Percentiles rank a stretch among this genome's conserved stretches.
Evolutionary conservation across 805 yeast species (phyloP).

Genomic region (Monosporozyma aerobia): DNA sequence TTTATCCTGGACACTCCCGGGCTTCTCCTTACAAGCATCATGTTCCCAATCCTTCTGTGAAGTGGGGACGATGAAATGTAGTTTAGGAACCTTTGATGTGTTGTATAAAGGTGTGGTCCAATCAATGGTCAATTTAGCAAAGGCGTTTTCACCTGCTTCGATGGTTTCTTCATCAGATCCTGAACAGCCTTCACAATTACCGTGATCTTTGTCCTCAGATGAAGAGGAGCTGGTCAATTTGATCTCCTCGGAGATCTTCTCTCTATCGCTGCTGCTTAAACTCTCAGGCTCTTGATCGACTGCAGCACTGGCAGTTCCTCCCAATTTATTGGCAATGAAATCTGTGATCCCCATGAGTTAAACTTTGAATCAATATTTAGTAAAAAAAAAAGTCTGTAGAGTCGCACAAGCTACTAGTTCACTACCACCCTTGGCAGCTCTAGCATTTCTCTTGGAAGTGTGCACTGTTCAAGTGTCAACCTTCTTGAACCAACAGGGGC

Average conservation of each 20-base stretch:
- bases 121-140: slow-evolving; percentile 23
- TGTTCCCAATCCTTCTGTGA: slow-evolving; percentile 80
- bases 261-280: slow-evolving; percentile 4
- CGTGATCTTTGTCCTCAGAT: not conserved
- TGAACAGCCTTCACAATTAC: slow-evolving; percentile 1
- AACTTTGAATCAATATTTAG: not conserved
- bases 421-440: too few relatives aligned
- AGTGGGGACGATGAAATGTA: slow-evolving; percentile 75
- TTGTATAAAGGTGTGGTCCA: slow-evolving; percentile 48
- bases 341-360: not conserved
- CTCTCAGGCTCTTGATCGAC: not conserved
- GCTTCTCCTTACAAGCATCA: slow-evolving; percentile 45
- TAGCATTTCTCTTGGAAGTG: too few relatives aligned
- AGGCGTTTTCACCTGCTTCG: slow-evolving; percentile 17
- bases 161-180: slow-evolving; percentile 24
- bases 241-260: slow-evolving; percentile 14
- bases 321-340: not conserved
- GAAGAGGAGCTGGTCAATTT: not conserved
- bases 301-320: not conserved
- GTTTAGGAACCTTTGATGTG: slow-evolving; percentile 56
- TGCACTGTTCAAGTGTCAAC: too few relatives aligned
- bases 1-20: slow-evolving; percentile 38
- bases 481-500: too few relatives aligned
- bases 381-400: too few relatives aligned
- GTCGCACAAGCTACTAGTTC: too few relatives aligned